Base-by-base conservation (phyloP, 768 basidiomycete genomes). In the Rubroboletus satanas region DNA sequence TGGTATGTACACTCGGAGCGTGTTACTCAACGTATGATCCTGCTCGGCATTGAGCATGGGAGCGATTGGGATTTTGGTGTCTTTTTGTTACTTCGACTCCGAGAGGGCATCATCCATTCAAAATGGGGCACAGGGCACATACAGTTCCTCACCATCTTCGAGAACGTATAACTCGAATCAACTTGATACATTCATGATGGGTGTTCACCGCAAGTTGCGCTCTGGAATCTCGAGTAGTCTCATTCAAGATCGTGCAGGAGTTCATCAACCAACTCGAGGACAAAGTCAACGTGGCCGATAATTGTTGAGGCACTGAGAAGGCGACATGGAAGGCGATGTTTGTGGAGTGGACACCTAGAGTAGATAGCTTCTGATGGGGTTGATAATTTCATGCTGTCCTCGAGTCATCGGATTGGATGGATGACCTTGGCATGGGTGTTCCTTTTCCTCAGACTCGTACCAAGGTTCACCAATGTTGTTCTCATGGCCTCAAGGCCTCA, bases 11-110 rank as follows among this genome's bases (percentile, higher is more conserved):
- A 90, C 84, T 66, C 97, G 85, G n/a, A 99, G 78, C 90, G 98
- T 91, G 75, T 95, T 95, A 9, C 85, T 96, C 7, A 98, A 75
- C 0, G 97, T 99, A 68, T 98, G 97, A 67, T 98, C 97, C 69
- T 99, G 96, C 75, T 98, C 98, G 56, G 91, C 79, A 63, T 92
- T 93, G 59, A 99, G 83, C 0, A 95, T 96, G 17, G 96, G 96
- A 2, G 97, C 94, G 65, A 98, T 97, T 0, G 95, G 95, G 57
- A 98, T 93, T 75, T 97, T 98, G 42, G 93, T 95, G 74, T 99
- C 97, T 73, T 98, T 26, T 95, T 0, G 81, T 83, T 42, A 98
- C 79, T 64, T 93, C 90, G 52, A 98, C 84, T 43, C 95, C 98
- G 67, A n/a, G 23, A 54, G 29, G 45, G 38, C 35, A 51, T 52